Conservation (phyloP, 345 rosid genomes). For the Citrus unshiu region DNA sequence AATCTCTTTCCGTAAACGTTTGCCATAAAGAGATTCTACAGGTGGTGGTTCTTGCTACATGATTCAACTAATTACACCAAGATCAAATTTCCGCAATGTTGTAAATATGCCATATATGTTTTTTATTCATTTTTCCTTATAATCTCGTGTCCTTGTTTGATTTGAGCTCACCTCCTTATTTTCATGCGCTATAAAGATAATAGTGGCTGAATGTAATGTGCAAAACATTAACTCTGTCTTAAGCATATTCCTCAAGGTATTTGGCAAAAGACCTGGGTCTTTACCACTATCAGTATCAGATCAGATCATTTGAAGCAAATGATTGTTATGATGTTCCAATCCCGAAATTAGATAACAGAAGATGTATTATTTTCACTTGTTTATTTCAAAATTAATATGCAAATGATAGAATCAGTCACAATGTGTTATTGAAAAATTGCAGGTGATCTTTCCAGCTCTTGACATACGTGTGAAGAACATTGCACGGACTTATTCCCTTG, state of each 20-base stretch:
- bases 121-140: background rate
- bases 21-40: background rate
- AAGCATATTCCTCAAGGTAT: background rate
- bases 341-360: background rate
- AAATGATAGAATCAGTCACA: background rate
- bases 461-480: constrained; percentile 90
- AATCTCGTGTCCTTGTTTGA: background rate
- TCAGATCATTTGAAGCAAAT: background rate
- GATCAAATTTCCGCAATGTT: background rate
- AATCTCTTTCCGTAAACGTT: background rate
- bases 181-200: background rate
- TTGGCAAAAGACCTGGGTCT: background rate
- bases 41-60: background rate
- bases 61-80: background rate
- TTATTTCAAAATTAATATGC: background rate
- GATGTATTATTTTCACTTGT: background rate
- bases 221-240: background rate
- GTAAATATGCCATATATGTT: background rate
- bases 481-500: constrained; percentile 81
- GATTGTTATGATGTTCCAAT: background rate
- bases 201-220: background rate
- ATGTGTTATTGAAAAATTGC: constrained; percentile 11
- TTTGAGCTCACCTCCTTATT: background rate
- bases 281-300: background rate
- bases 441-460: constrained; percentile 90